Evolutionary conservation across 176 grass and related monocot genomes (phyloP).

Genomic region (Canna indica): DNA sequence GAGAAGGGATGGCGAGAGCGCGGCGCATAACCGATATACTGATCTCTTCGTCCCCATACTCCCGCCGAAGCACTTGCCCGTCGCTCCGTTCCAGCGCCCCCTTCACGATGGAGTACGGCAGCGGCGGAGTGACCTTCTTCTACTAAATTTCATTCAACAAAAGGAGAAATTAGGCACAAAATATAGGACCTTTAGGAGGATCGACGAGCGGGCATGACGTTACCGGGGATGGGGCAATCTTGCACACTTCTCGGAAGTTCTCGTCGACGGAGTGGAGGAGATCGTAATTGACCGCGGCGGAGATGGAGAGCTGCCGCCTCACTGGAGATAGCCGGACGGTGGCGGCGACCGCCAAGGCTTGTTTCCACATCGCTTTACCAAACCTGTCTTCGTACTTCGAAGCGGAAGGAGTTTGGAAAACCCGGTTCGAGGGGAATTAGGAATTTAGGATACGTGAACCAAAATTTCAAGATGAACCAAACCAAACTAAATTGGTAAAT

Average conservation of each 20-base stretch:
- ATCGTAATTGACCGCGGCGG: not conserved
- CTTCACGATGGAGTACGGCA: not conserved
- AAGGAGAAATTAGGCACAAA: not conserved
- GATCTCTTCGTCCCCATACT: conserved; percentile 15
- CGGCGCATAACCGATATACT: conserved; percentile 10
- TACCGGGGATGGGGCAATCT: not conserved
- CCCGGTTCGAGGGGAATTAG: no score
- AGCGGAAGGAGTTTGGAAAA: not conserved
- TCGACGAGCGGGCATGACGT: not conserved
- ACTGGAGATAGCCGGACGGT: not conserved
- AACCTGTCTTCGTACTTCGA: conserved; percentile 16
- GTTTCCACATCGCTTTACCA: not conserved
- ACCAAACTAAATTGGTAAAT: no score
- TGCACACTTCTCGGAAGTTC: not conserved
- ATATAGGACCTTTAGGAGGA: not conserved
- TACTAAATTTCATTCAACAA: not conserved
- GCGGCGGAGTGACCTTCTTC: conserved; percentile 1
- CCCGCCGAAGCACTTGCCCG: conserved; percentile 6
- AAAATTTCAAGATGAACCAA: no score
- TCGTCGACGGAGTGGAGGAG: not conserved
- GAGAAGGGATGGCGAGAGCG: conserved; percentile 5
- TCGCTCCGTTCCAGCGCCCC: conserved; percentile 9
- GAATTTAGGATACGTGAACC: no score
- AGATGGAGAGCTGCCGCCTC: not conserved
- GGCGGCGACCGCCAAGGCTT: not conserved